Base-by-base conservation (phyloP, 1,139 yeast species). In the Protomyces pachydermus region DNA sequence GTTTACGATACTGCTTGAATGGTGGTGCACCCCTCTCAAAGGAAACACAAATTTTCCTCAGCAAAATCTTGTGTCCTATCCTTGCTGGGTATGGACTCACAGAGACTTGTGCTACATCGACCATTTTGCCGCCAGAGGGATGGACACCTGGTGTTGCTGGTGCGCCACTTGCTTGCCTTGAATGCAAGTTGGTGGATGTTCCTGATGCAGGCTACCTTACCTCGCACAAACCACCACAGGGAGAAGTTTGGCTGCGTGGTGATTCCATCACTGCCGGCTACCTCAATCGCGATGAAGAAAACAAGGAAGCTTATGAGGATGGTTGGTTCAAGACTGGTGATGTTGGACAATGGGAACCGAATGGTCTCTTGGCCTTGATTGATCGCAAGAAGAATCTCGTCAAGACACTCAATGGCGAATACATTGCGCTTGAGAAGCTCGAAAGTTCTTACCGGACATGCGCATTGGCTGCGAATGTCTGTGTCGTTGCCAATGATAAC, bases 251-350 rank as follows among this genome's bases (percentile, higher is more conserved):
- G 76, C 80, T 95, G 70, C 80, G 81, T 71, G 98, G 98, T 70
- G 82, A 79, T 37, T 80, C 88, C 51, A 86, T 93, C 61, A 80
- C 88, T 42, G 78, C 82, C 45, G 91, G 88, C 72, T 95, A 95
- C 78, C 93, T 82, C 79, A 83, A 86, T 75, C 91, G 93, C 74
- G 87, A 84, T 67, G 80, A 85, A 74, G 98, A 91, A 77, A 93
- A 97, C 38, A 76, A 79, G 61, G 85, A 77, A 37, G 90, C 96
- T 0, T 86, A 88, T 72, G 80, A 81, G 64, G 97, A 91, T 69
- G 95, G 93, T 37, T 95, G 98, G 97, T 95, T 95, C 80, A 83
- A 80, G 74, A 93, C 98, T 54, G 99, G 99, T 76, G 99, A 95
- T 77, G 90, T 95, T 75, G 97, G 93, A 73, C 93, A 90, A 79